Evolutionary conservation across 2,329 filamentous ascomycete genomes (phyloP), one percentile per base, ranked within the genome.

Genomic region (Penicillium sumatraense): DNA sequence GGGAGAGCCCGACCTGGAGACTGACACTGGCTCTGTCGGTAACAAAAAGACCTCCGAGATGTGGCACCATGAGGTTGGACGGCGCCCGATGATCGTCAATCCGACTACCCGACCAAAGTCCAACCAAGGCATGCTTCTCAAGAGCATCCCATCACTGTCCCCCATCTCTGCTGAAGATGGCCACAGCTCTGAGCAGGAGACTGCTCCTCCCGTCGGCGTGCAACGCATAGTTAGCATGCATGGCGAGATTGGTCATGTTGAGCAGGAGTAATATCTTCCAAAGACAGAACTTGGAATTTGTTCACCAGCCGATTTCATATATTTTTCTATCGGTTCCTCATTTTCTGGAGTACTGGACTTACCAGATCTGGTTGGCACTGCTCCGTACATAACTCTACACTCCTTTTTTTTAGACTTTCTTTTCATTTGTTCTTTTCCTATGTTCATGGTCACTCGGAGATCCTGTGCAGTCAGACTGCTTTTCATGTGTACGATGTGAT

Each of bases 81-180:
- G 83, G 60, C 81, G 84, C 47, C 84, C 86, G 7, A 86, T 85
- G 0, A 78, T 96, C 26, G 81, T 95, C 13, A 85, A 87, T 56
- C 83, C 76, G 6, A 48, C 75, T 8, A 73, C 83, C 23, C 81
- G 83, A 14, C 77, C 83, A n/a, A 86, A 83, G 65, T 89, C 86
- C 1, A 80, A 79, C 21, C 83, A 88, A 70, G 86, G 82, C 3
- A 73, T 88, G 3, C 70, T 88, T 2, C 70, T 87, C 9, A 82
- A 81, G 52, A 81, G 81, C 49, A 81, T 79, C 60, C 70, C 75
- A 11, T 71, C 73, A 10, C 56, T 70, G 60, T 68, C 69, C 8
- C 68, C 69, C 6, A 72, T 70, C 41, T 68, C 67, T 16, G 67
- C 68, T 2, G 72, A 69, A 41, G 68, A 71, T 6, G 70, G 72